Conservation (phyloP, 2,329 filamentous ascomycete genomes). For the Aspergillus sp. region DNA sequence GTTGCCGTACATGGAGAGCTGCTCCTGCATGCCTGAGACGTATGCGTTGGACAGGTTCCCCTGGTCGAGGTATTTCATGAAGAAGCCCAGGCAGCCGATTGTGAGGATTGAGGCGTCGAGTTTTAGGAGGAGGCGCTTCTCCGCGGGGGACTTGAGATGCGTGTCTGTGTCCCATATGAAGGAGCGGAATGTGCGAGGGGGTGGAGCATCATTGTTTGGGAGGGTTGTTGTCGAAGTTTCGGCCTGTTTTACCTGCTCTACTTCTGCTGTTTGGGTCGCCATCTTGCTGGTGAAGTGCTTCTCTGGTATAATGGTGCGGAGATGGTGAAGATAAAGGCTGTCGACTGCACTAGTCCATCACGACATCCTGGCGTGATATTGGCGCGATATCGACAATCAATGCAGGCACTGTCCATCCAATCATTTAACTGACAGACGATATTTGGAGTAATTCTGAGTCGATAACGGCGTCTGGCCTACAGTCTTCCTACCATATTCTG, state of each 20-base stretch:
- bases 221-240: background rate
- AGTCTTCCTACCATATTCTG: background rate
- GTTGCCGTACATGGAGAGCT: slow-evolving; percentile 15
- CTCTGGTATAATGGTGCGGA: background rate
- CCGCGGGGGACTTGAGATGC: slow-evolving; percentile 5
- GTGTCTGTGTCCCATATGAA: slow-evolving; percentile 17
- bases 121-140: slow-evolving; percentile 13
- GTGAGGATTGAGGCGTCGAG: slow-evolving; percentile 15
- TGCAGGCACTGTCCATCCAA: background rate
- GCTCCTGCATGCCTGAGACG: slow-evolving; percentile 18
- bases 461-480: background rate
- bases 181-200: slow-evolving; percentile 4
- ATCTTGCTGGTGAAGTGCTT: background rate
- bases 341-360: background rate
- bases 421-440: background rate
- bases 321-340: background rate
- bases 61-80: slow-evolving; percentile 18
- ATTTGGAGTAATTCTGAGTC: background rate
- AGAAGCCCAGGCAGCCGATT: slow-evolving; percentile 15
- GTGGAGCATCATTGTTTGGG: background rate
- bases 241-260: background rate
- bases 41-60: slow-evolving; percentile 15
- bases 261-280: background rate
- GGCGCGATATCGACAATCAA: background rate
- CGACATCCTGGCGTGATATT: slow-evolving; percentile 7